phyloP scores from a whole-genome alignment of 1,284 basidiomycete species.

The Wolfiporia cocos region DNA sequence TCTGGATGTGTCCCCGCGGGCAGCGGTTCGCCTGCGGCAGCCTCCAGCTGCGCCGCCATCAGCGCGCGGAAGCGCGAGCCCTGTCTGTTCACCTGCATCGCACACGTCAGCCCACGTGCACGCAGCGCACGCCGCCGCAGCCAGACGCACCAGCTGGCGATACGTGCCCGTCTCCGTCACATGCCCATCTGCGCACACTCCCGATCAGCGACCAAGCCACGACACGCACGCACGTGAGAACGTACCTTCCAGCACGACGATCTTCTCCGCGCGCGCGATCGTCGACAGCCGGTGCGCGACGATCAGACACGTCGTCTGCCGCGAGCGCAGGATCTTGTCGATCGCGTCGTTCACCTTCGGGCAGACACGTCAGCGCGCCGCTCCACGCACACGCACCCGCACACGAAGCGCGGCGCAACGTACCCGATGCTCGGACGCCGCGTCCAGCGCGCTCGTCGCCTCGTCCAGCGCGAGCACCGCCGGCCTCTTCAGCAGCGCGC shows the following conservation, averaged over 20 bases:
- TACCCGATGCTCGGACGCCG: constrained; percentile 79
- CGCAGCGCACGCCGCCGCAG: background rate
- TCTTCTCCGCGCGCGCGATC: constrained; percentile 79
- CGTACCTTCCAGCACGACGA: constrained; percentile 81
- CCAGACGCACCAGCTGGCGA: constrained; percentile 56
- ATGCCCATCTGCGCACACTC: constrained; percentile 54
- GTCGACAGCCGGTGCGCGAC: constrained; percentile 86
- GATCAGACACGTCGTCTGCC: constrained; percentile 82
- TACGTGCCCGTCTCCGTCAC: constrained; percentile 86
- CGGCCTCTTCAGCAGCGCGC: constrained; percentile 82
- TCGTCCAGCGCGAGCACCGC: constrained; percentile 80
- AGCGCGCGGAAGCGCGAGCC: constrained; percentile 76
- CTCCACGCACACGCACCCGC: too few relatives aligned
- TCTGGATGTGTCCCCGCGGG: too few relatives aligned
- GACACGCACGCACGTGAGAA: background rate
- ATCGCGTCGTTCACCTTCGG: constrained; percentile 84
- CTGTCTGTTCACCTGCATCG: constrained; percentile 50
- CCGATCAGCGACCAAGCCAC: background rate
- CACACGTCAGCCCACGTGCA: background rate
- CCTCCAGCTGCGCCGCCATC: constrained; percentile 82
- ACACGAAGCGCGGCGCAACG: constrained; percentile 4
- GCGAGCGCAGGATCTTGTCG: constrained; percentile 73
- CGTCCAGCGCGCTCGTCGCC: constrained; percentile 83
- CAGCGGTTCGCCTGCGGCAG: constrained; percentile 32
- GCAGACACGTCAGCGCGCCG: too few relatives aligned